These are phyloP conservation scores for Allantophomopsis lycopodina DNA, from an alignment of 2,329 filamentous ascomycete species.

Conservation along the genomic window DNA sequence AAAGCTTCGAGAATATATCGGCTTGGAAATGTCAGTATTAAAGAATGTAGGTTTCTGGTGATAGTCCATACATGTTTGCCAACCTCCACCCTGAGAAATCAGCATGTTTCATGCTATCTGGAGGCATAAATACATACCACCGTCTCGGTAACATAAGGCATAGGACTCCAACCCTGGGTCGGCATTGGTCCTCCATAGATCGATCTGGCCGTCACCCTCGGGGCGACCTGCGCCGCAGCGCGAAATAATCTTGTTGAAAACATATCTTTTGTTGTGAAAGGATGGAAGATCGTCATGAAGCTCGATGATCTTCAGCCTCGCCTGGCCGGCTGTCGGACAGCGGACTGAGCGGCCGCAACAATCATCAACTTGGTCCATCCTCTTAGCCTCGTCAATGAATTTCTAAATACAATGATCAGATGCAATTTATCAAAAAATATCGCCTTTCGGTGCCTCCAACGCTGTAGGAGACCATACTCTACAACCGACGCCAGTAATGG, in stretches of 20 bases:
- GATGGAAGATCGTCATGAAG: too few species aligned
- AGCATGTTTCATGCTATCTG: conserved; percentile 6
- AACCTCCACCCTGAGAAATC: conserved; percentile 50
- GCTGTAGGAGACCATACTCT: too few species aligned
- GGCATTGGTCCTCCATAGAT: conserved; percentile 13
- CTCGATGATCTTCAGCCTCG: too few species aligned
- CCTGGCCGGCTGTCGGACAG: too few species aligned
- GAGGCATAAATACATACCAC: conserved; percentile 25
- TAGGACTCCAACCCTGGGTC: conserved; percentile 25
- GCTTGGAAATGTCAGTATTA: conserved; percentile 29
- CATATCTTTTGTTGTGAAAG: conserved; percentile 7
- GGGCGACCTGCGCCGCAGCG: conserved; percentile 9
- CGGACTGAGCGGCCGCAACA: background rate
- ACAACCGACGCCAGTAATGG: too few species aligned
- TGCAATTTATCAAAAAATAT: too few species aligned
- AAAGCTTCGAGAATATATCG: conserved; percentile 69
- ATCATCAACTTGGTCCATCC: background rate
- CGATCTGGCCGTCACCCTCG: conserved; percentile 8
- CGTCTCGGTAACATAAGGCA: conserved; percentile 38
- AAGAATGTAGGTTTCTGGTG: conserved; percentile 11
- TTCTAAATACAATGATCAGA: too few species aligned
- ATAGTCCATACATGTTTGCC: conserved; percentile 55
- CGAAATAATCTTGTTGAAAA: conserved; percentile 12
- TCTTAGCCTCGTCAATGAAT: background rate
- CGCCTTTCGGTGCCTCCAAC: too few species aligned